Evolutionary conservation across 805 yeast species (phyloP), one percentile per base, ranked within the genome.

Genomic region (Metschnikowia sp.): DNA sequence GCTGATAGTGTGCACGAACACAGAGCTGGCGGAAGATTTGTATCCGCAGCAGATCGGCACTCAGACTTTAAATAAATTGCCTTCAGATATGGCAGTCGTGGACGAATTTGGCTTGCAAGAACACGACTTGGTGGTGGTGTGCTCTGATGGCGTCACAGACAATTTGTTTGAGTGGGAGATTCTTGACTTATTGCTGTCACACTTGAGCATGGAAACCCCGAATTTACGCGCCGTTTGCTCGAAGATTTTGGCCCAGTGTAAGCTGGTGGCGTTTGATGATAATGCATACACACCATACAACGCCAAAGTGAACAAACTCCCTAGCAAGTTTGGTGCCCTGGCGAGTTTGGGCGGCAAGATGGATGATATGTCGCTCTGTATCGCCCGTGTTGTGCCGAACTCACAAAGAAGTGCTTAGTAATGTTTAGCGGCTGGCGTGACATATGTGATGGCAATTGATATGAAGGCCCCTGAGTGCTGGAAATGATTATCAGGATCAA

Each of bases 31-130:
- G 69, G 64, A 69, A 7, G 59, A 74, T 2, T 56, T 77, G 46
- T 78, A 82, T 57, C 83, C 83, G 6, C 67, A 72, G 51, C 83
- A 78, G 52, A 75, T 78, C 8, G 83, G 83, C 1, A 78, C 83
- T 0, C 79, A 76, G 36, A 67, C 76, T 6, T 56, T 68, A 28
- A 60, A 57, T 12, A 59, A 63, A 41, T 44, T 72, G 29, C 83
- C 83, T 2, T 75, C 79, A 4, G 68, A 70, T 36, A 63, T 77
- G 50, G 81, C 78, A 2, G 69, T 77, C 69, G 74, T 72, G 28
- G 70, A 67, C 36, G 69, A 75, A 10, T 58, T 74, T 33, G 64
- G 69, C 39, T 50, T 78, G 10, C 49, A 67, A 41, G 69, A 64
- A 35, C 62, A 69, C 39, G 83, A 78, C 52, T 54, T 77, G 10